These are phyloP conservation scores for Dendrocalamus sinicus DNA, from an alignment of 176 grass and related monocot genomes.

Conservation along the genomic window DNA sequence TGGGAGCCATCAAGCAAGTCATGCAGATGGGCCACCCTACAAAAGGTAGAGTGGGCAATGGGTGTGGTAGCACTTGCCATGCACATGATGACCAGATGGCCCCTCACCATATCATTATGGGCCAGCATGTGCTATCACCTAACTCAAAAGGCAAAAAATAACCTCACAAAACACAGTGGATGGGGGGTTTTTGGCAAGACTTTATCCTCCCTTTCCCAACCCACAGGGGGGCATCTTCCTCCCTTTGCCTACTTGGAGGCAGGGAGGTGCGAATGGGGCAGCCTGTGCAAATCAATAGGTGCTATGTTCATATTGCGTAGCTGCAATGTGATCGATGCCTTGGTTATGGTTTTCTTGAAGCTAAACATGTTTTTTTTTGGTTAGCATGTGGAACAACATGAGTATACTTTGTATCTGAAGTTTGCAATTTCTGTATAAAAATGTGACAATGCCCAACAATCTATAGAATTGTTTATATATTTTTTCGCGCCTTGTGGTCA, in stretches of 20 bases:
- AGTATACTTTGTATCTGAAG: too few relatives aligned
- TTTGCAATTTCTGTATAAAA: too few relatives aligned
- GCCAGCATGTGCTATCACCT: constrained; percentile 49
- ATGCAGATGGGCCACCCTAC: constrained; percentile 53
- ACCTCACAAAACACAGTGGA: not conserved
- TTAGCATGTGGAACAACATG: not conserved
- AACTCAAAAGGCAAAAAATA: constrained; percentile 1
- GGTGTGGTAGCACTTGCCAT: constrained; percentile 34
- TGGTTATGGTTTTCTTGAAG: not conserved
- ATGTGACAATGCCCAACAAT: too few relatives aligned
- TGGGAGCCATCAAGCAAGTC: constrained; percentile 43
- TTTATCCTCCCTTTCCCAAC: constrained; percentile 24
- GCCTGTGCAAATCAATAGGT: constrained; percentile 11
- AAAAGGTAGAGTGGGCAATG: constrained; percentile 56
- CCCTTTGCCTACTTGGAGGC: not conserved
- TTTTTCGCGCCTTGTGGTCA: not conserved
- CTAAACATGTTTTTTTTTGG: not conserved
- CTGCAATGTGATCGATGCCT: not conserved
- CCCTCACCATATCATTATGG: constrained; percentile 51
- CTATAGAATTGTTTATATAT: not conserved
- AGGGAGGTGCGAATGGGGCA: not conserved
- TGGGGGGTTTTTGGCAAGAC: not conserved
- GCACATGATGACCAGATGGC: constrained; percentile 54
- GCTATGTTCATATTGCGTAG: not conserved
- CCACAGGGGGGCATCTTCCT: constrained; percentile 16